Evolutionary conservation across 2,329 filamentous ascomycete genomes (phyloP).

Genomic region (Zalaria sp.): DNA sequence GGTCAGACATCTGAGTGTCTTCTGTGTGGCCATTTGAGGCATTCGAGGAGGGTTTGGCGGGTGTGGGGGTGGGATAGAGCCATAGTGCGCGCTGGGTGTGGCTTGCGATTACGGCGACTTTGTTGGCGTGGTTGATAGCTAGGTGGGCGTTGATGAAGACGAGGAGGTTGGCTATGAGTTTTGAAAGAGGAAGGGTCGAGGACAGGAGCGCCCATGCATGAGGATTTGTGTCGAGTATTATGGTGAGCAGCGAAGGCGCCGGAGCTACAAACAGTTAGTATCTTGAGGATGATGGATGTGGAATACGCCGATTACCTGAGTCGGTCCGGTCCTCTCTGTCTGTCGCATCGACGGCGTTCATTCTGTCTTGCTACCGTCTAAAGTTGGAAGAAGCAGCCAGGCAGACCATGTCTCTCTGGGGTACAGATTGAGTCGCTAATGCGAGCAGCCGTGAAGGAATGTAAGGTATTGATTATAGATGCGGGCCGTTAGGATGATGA

Average conservation of each 20-base stretch:
- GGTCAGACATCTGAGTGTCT: constrained; percentile 14
- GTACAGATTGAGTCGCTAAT: too few relatives aligned
- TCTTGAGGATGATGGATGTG: not conserved
- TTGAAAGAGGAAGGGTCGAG: constrained; percentile 61
- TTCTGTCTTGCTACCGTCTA: constrained; percentile 19
- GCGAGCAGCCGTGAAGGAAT: too few relatives aligned
- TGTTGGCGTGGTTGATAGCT: constrained; percentile 84
- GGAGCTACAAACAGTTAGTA: constrained; percentile 14
- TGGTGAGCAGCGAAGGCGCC: constrained; percentile 69
- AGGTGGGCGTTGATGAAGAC: constrained; percentile 96
- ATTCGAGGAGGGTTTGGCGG: constrained; percentile 6
- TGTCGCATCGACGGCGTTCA: constrained; percentile 53
- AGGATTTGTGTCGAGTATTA: constrained; percentile 93
- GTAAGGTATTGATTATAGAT: too few relatives aligned
- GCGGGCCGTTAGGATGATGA: too few relatives aligned
- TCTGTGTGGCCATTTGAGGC: constrained; percentile 6
- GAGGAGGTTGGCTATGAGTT: constrained; percentile 75
- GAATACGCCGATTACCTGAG: constrained; percentile 5
- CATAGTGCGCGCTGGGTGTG: constrained; percentile 77
- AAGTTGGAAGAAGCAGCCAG: too few relatives aligned
- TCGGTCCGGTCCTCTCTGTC: constrained; percentile 24
- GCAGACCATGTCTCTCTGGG: too few relatives aligned
- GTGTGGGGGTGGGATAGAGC: constrained; percentile 58
- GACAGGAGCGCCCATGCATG: constrained; percentile 78
- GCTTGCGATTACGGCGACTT: constrained; percentile 80